These are phyloP conservation scores for Vigna trinervia DNA, from an alignment of 306 rosid species.

Conservation along the genomic window DNA sequence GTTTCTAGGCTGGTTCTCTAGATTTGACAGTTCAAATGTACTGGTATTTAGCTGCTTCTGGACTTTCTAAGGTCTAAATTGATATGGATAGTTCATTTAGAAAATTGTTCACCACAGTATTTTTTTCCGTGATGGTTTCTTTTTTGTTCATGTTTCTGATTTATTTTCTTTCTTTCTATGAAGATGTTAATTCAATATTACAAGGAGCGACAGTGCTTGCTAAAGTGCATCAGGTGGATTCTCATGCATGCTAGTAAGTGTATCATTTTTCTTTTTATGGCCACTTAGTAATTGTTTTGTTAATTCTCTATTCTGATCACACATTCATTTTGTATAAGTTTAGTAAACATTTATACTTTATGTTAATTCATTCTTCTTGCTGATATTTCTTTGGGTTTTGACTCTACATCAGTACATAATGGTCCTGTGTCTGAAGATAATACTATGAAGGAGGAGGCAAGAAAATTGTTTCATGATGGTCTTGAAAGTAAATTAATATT, in stretches of 20 bases:
- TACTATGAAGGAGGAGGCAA: constrained; percentile 66
- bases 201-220: constrained; percentile 91
- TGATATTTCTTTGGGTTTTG: constrained; percentile 42
- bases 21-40: background rate
- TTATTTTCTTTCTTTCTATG: constrained; percentile 42
- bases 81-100: constrained; percentile 22
- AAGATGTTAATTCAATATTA: constrained; percentile 79
- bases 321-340: constrained; percentile 35
- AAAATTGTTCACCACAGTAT: constrained; percentile 16
- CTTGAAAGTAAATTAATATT: constrained; percentile 73
- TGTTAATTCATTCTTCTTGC: constrained; percentile 28
- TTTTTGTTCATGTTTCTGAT: constrained; percentile 14
- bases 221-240: constrained; percentile 85
- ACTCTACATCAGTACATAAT: constrained; percentile 67
- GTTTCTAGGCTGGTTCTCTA: constrained; percentile 4
- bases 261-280: constrained; percentile 33
- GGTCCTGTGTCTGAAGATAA: constrained; percentile 60
- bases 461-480: constrained; percentile 73
- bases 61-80: constrained; percentile 22
- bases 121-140: constrained; percentile 20
- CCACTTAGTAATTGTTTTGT: constrained; percentile 23
- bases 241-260: constrained; percentile 87
- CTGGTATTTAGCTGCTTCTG: constrained; percentile 20
- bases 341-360: constrained; percentile 21
- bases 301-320: constrained; percentile 22